Evolutionary conservation across 192 early-diverging fungal genomes (phyloP).

Genomic region (Spizellomyces sp.): DNA sequence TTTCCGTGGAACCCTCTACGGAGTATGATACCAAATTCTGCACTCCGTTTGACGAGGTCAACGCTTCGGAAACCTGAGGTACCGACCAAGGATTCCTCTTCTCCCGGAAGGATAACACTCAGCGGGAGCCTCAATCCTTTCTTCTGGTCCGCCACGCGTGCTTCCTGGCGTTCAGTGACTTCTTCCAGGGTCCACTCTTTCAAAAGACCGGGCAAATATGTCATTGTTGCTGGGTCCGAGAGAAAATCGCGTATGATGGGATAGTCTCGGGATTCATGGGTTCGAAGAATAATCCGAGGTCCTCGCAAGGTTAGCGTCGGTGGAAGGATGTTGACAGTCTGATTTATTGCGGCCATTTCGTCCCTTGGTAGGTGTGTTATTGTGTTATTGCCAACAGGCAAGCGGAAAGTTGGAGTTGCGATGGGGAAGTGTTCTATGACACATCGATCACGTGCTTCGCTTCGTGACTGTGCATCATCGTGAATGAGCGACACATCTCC

Average conservation of each 20-base stretch:
- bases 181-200: not conserved
- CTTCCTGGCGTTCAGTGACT: not conserved
- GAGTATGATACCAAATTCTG: constrained; percentile 5
- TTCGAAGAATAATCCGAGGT: not conserved
- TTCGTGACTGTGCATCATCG: too few relatives aligned
- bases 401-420: too few relatives aligned
- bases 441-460: too few relatives aligned
- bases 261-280: not conserved
- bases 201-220: not conserved
- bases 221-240: not conserved
- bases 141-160: not conserved
- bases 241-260: not conserved
- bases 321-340: not conserved
- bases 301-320: not conserved
- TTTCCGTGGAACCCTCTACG: not conserved
- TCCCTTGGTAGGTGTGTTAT: too few relatives aligned
- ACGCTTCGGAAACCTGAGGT: constrained; percentile 9
- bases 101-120: not conserved
- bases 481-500: too few relatives aligned
- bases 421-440: too few relatives aligned
- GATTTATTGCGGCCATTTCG: too few relatives aligned
- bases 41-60: not conserved
- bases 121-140: not conserved
- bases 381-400: too few relatives aligned
- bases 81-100: not conserved